phyloP scores from a whole-genome alignment of 768 basidiomycete species.

The Boletus sp. region DNA sequence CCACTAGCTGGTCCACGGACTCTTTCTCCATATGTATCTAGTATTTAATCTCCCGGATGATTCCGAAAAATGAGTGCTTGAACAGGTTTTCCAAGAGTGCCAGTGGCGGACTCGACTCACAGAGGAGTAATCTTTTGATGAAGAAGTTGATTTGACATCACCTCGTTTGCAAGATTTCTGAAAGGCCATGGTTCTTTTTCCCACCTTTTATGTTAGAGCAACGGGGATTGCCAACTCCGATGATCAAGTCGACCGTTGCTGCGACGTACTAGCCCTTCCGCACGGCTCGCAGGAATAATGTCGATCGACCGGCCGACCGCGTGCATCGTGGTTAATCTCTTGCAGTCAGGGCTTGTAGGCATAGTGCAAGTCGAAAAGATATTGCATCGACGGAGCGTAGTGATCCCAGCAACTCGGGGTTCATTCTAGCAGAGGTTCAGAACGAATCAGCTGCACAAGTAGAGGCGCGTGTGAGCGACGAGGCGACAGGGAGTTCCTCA shows the following conservation, averaged over 20 bases:
- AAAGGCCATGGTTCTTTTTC: neutral
- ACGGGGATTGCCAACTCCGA: conserved; percentile 8
- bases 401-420: conserved; percentile 15
- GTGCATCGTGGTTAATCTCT: conserved; percentile 30
- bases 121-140: neutral
- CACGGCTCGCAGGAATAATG: conserved; percentile 12
- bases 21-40: neutral
- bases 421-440: conserved; percentile 9
- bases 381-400: conserved; percentile 3
- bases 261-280: conserved; percentile 1
- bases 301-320: conserved; percentile 14
- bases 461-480: conserved; percentile 28
- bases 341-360: neutral
- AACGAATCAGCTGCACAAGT: conserved; percentile 10
- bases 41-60: conserved; percentile 1
- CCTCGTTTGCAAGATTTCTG: neutral
- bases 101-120: neutral
- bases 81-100: neutral
- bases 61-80: neutral
- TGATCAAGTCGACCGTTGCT: neutral
- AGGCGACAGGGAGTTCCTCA: conserved; percentile 11
- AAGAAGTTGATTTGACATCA: neutral
- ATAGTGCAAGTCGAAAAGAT: neutral
- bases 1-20: neutral
- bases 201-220: neutral